Base-by-base conservation (phyloP, 2,329 filamentous ascomycete genomes). In the Albophoma yamanashiensis region DNA sequence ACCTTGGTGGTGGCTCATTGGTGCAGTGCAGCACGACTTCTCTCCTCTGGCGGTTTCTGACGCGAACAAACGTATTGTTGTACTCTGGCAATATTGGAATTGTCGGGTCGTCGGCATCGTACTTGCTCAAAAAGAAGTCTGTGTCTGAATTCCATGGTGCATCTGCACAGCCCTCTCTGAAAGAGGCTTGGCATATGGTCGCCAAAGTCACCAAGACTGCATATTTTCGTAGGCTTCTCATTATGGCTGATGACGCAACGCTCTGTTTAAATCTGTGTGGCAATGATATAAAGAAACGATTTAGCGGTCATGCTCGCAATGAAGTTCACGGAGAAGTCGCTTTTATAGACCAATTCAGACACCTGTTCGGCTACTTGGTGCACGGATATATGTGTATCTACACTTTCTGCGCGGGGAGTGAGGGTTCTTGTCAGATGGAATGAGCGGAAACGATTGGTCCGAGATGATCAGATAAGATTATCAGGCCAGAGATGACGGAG, bases 21-120 rank as follows among this genome's bases (percentile, higher is more conserved):
- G 57, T 59, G 58, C 60, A 61, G 52, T 61, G 58, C 38, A 61
- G 52, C 36, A 61, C 57, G n/a, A 61, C 60, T 15, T 59, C 55
- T 34, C 60, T 55, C 3, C 43, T 7, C 57, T 61, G 60, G 4
- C 60, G 58, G 25, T 61, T 61, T 43, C 42, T 57, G 42, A 61
- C 59, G n/a, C 52, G 25, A 50, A 61, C 60, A 20, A 40, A 61
- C n/a, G 60, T 61, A 7, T 61, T 61, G 43, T 61, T 61, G 60
- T 61, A 61, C 11, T 27, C 27, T 11, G 60, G 50, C 9, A 17
- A 34, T 12, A 61, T 58, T 15, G 60, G 60, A 36, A 59, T n/a
- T 25, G 34, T 61, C 8, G 20, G 20, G 31, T 59, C 57, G 7
- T 31, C 22, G 5, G 53, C 20, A 38, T 59, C 57, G 20, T 56